Evolutionary conservation across 768 basidiomycete genomes (phyloP).

Genomic region (Kwoniella bestiolae): DNA sequence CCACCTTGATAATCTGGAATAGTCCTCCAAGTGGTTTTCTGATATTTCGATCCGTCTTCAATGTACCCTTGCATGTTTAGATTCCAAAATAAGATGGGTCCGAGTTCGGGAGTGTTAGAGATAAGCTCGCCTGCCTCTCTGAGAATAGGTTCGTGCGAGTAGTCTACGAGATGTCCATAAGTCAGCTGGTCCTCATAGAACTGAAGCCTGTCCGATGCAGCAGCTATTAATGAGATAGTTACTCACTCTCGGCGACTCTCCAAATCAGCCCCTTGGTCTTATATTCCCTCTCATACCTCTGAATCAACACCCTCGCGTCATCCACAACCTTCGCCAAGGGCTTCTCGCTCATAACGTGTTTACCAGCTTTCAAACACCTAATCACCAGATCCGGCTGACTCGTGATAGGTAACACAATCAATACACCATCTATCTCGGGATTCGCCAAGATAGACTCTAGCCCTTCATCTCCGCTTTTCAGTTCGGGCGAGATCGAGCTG

Average conservation of each 20-base stretch:
- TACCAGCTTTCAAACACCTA: constrained; percentile 66
- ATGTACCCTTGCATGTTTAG: constrained; percentile 64
- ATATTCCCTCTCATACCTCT: constrained; percentile 68
- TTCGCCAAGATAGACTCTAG: constrained; percentile 64
- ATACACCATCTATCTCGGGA: constrained; percentile 71
- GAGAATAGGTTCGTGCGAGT: constrained; percentile 43
- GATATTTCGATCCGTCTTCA: constrained; percentile 71
- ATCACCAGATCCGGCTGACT: constrained; percentile 71
- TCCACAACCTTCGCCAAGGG: constrained; percentile 76
- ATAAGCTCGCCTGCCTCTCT: constrained; percentile 33
- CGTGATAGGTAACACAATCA: constrained; percentile 77
- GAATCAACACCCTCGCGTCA: constrained; percentile 68
- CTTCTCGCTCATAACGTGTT: constrained; percentile 88
- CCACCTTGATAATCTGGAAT: constrained; percentile 67
- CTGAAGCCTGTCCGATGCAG: neutral
- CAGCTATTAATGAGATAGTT: neutral
- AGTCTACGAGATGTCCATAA: constrained; percentile 32
- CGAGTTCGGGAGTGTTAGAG: constrained; percentile 58
- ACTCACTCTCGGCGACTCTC: constrained; percentile 81
- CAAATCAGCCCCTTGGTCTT: constrained; percentile 73
- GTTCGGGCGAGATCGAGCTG: constrained; percentile 50
- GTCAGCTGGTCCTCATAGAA: neutral
- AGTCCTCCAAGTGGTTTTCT: constrained; percentile 82
- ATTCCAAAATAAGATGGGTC: constrained; percentile 72
- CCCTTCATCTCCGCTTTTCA: constrained; percentile 39